These are phyloP conservation scores for Clavaria fumosa DNA, from an alignment of 768 basidiomycete genomes.

Conservation along the genomic window DNA sequence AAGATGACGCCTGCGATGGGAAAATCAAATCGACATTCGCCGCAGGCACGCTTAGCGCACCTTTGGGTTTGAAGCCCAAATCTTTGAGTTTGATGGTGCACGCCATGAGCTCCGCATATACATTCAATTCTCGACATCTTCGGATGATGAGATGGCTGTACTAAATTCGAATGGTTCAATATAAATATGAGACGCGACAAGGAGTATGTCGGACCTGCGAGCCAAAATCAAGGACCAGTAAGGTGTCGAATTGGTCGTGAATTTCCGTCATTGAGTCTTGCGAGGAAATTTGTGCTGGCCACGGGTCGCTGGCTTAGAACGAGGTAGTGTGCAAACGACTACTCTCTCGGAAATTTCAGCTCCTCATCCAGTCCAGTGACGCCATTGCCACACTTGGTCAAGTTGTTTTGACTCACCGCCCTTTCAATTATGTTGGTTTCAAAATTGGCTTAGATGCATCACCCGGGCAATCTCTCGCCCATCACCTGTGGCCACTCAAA, in stretches of 20 bases:
- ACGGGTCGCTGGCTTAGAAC: no score
- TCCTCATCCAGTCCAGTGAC: no score
- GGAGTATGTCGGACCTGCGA: conserved; percentile 52
- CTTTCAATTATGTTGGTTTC: no score
- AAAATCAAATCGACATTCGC: neutral
- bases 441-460: no score
- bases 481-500: no score
- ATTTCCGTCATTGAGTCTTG: conserved; percentile 82
- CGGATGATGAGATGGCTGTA: conserved; percentile 96
- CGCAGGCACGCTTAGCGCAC: conserved; percentile 22
- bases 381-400: no score
- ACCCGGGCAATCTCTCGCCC: no score
- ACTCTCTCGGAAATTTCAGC: no score
- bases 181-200: neutral
- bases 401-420: no score
- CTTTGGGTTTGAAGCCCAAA: conserved; percentile 87
- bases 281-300: no score
- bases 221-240: conserved; percentile 94
- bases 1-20: conserved; percentile 64
- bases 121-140: conserved; percentile 92
- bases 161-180: conserved; percentile 25
- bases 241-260: conserved; percentile 89
- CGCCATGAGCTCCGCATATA: conserved; percentile 95
- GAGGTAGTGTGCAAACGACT: no score
- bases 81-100: conserved; percentile 87